Evolutionary conservation across 805 yeast genomes (phyloP), one percentile per base, ranked within the genome.

Genomic region (Metschnikowia proteae): DNA sequence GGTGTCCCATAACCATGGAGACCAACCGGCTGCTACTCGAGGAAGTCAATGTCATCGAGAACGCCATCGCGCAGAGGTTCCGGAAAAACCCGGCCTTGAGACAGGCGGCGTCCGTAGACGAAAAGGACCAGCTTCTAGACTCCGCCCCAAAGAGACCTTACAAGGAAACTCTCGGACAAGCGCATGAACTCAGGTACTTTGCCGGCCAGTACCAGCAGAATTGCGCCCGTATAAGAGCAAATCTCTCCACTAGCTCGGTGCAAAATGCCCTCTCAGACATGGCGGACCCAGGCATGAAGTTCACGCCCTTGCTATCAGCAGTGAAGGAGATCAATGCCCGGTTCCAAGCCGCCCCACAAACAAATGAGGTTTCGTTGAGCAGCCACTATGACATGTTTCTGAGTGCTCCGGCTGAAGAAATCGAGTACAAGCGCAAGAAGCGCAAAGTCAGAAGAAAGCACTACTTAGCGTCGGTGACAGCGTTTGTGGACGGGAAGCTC

Each of bases 21-120:
- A 45, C 61, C 5, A 71, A 70, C 53, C 49, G 78, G 31, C 55
- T 60, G 11, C 50, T 62, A 17, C 56, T 80, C 6, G 89, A 84
- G 58, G 94, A 86, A 60, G 63, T 87, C 17, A 96, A 91, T 53
- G 66, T 80, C 2, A 75, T 92, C 3, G 95, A 91, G 58, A 58
- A 66, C 28, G 88, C 88, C 0, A 73, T 89, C 0, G 65, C 84
- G 0, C 76, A 75, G 41, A 69, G 97, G 46, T 66, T 89, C 3
- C 70, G 73, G 44, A 60, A 82, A 48, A 84, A 86, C 58, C 90
- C 92, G 0, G 71, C 68, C 13, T 50, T 87, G 2, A 73, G 78
- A 35, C 75, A 61, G 1, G 52, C 44, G 4, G 49, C 60, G 5
- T 9, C 32, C 5, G 36, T 56, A 4, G 34, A 31, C 7, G 46